Evolutionary conservation across 257 asterid species (phyloP).

Genomic region (Gentiana dahurica): DNA sequence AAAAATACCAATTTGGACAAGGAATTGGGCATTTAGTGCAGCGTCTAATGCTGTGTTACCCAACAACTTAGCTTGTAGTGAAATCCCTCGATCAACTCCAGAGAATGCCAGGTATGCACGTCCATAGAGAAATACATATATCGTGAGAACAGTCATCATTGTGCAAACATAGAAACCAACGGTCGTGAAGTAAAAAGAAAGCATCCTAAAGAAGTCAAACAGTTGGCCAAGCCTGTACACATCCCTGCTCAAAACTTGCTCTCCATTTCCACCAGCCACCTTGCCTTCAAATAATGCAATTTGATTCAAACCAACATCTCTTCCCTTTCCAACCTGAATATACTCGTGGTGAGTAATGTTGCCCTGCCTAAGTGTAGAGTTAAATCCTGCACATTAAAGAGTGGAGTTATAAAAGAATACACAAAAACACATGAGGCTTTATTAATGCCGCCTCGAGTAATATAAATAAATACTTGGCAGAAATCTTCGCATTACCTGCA

Average conservation of each 20-base stretch:
- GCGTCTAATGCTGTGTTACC: constrained; percentile 87
- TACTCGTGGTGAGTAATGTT: constrained; percentile 97
- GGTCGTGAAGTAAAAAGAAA: constrained; percentile 89
- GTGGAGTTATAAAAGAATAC: too few relatives aligned
- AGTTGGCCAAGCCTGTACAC: constrained; percentile 95
- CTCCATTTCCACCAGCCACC: constrained; percentile 99
- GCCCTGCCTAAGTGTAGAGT: constrained; percentile 96
- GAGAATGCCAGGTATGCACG: constrained; percentile 97
- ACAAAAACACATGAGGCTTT: too few relatives aligned
- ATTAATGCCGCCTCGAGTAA: too few relatives aligned
- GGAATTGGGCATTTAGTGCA: constrained; percentile 86
- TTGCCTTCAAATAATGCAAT: constrained; percentile 97
- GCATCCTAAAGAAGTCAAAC: constrained; percentile 92
- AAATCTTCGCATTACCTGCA: constrained; percentile 48
- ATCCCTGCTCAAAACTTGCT: constrained; percentile 98
- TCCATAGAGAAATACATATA: constrained; percentile 84
- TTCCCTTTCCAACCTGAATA: constrained; percentile 95
- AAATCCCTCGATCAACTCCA: constrained; percentile 84
- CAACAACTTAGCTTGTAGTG: constrained; percentile 39
- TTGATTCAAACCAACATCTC: constrained; percentile 98
- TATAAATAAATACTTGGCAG: not conserved
- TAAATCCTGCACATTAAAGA: constrained; percentile 59
- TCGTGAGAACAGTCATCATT: constrained; percentile 98
- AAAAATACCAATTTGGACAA: constrained; percentile 94
- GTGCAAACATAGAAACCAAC: constrained; percentile 98